A percentile compares a stretch with the other conserved stretches of the same genome.
Evolutionary conservation across 2,329 filamentous ascomycete species (phyloP).

Genomic region (Colletotrichum sp.): DNA sequence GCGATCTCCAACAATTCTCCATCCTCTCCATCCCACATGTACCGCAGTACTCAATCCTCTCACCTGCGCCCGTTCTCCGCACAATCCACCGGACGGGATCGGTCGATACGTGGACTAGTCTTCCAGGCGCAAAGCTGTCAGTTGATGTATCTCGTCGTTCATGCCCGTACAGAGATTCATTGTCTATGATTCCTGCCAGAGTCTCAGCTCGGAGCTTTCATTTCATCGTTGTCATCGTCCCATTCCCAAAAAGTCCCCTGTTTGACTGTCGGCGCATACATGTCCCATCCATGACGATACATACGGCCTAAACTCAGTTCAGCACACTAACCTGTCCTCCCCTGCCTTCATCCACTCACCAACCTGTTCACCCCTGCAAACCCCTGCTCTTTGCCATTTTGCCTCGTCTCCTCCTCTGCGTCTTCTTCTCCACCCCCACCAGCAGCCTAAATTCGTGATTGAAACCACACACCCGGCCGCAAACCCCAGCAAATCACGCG

Average conservation of each 20-base stretch:
- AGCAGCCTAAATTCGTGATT: slow-evolving; percentile 9
- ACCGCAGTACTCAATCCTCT: not conserved
- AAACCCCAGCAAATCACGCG: slow-evolving; percentile 5
- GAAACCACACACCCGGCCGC: not conserved
- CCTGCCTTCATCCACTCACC: not conserved
- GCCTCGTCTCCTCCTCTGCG: not conserved
- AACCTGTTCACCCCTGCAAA: not conserved
- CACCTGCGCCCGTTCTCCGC: slow-evolving; percentile 1
- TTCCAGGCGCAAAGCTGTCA: not conserved
- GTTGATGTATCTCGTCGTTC: not conserved
- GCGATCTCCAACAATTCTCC: slow-evolving; percentile 16
- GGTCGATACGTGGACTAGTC: not conserved
- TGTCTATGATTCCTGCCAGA: not conserved
- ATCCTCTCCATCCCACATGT: not conserved
- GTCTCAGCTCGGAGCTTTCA: not conserved
- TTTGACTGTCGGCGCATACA: not conserved
- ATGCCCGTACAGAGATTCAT: not conserved
- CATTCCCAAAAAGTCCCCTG: not conserved
- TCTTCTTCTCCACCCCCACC: not conserved
- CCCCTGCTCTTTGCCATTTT: slow-evolving; percentile 1
- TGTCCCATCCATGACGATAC: not conserved
- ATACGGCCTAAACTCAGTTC: slow-evolving; percentile 1
- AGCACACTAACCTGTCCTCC: not conserved
- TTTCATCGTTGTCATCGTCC: not conserved
- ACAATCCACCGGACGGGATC: slow-evolving; percentile 2